These are phyloP conservation scores for Hortiboletus rubellus DNA, from an alignment of 1,284 basidiomycete genomes.

Conservation along the genomic window DNA sequence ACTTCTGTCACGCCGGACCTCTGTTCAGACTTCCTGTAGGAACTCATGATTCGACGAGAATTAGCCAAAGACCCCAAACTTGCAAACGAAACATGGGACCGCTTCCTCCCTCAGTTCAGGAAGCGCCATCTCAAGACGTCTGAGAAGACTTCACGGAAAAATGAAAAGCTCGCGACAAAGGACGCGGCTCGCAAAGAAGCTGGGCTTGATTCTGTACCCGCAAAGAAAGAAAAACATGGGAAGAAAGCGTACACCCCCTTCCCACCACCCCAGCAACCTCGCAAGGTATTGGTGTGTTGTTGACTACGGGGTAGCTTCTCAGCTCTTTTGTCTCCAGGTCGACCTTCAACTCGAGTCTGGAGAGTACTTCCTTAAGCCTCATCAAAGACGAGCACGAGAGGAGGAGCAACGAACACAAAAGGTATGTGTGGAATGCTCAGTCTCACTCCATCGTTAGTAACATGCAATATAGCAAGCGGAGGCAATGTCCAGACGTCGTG, in stretches of 20 bases:
- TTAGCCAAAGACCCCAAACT: conserved; percentile 98
- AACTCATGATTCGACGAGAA: conserved; percentile 98
- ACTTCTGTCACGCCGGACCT: background rate
- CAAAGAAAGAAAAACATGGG: conserved; percentile 51
- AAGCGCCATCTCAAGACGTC: conserved; percentile 90
- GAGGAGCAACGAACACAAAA: conserved; percentile 67
- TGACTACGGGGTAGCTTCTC: conserved; percentile 3
- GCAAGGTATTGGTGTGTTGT: conserved; percentile 60
- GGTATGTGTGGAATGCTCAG: conserved; percentile 47
- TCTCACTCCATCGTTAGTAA: conserved; percentile 3
- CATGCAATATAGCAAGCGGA: conserved; percentile 66
- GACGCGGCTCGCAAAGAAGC: conserved; percentile 61
- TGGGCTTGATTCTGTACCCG: conserved; percentile 47
- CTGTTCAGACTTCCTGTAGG: conserved; percentile 48
- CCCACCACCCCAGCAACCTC: conserved; percentile 91
- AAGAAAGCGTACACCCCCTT: conserved; percentile 99
- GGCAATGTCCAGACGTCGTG: conserved; percentile 63
- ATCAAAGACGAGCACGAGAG: conserved; percentile 73
- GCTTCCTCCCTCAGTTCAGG: conserved; percentile 96
- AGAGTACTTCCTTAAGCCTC: conserved; percentile 95
- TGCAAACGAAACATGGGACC: conserved; percentile 93
- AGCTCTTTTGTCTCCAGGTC: conserved; percentile 48
- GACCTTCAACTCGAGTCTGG: conserved; percentile 95
- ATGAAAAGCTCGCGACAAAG: conserved; percentile 60
- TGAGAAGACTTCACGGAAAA: conserved; percentile 88